Percentiles rank a stretch among this genome's conserved stretches.
Conservation (phyloP, 2,329 filamentous ascomycete genomes). For the Cadophora sp. region DNA sequence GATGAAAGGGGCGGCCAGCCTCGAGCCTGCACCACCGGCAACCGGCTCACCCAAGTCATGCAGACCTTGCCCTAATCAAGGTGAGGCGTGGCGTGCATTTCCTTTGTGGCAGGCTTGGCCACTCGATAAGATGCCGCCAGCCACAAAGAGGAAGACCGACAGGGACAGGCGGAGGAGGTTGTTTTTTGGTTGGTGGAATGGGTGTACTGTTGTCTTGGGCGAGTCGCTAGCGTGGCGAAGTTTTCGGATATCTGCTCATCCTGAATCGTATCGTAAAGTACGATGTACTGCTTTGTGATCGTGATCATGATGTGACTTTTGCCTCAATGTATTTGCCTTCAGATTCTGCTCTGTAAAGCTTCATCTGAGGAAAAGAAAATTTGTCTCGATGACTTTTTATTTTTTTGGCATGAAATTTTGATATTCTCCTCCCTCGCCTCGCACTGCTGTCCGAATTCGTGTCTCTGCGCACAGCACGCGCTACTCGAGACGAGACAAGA, state of each 20-base stretch:
- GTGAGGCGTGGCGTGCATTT: slow-evolving; percentile 18
- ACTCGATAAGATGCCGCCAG: slow-evolving; percentile 22
- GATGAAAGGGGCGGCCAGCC: neutral
- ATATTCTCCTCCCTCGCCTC: neutral
- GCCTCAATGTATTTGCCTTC: neutral
- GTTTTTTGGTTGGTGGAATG: neutral
- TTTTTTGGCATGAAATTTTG: neutral
- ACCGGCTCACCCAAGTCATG: neutral
- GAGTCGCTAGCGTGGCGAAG: slow-evolving; percentile 3
- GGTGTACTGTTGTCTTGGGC: neutral
- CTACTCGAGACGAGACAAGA: neutral
- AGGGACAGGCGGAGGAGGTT: neutral
- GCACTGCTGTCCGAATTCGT: slow-evolving; percentile 3
- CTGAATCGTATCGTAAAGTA: neutral
- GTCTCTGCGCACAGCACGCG: neutral
- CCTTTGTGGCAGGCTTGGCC: neutral
- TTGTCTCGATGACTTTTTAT: neutral
- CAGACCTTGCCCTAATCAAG: slow-evolving; percentile 20
- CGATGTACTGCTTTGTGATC: neutral
- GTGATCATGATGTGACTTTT: neutral
- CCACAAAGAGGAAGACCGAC: slow-evolving; percentile 1
- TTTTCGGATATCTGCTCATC: neutral
- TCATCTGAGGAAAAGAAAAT: neutral
- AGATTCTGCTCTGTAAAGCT: neutral
- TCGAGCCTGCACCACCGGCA: neutral